Base-by-base conservation (phyloP, 2,329 filamentous ascomycete genomes). In the Cordyceps militaris region DNA sequence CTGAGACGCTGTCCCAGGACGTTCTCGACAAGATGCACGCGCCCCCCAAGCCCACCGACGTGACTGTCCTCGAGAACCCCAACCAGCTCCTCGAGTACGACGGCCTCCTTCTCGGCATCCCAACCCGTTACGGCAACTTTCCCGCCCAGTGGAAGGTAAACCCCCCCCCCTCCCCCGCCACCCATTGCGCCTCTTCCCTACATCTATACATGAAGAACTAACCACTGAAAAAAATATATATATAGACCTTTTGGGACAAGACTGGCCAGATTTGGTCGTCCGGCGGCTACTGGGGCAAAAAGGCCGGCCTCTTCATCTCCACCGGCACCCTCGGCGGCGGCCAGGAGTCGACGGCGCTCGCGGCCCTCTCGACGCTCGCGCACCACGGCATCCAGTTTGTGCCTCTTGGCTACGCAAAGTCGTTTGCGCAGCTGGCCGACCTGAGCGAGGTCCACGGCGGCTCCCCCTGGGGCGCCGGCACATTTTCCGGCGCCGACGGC, bases 341-440 rank as follows among this genome's bases (percentile, higher is more conserved):
- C 63, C 94, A 99, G 79, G 94, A 99, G 78, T 86, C 84, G 58
- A 99, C 94, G 49, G 87, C 83, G 65, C 77, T 97, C 62, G 80
- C 86, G 34, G 78, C 87, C 70, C 85, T 97, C 83, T 91, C 86
- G 69, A 97, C 93, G 19, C 79, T 97, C 56, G 74, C 86, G 61
- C 94, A 97, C 78, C 94, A 97, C 79, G 94, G 94, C 68, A 88
- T 97, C 77, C 87, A 94, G 79, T 97, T 88, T 73, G 91, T 97
- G n/a, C 94, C 94, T 50, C 81, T 97, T 56, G 94, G 94, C 57
- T 97, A 96, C 80, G 87, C 89, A 76, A 89, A 86, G 67, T 76
- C 84, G 51, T 97, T 96, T 70, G 70, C 70, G 60, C 75, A 84
- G 62, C 75, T 96, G 63, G 71, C 85, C 63, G 86, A 92, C 75